A percentile compares a stretch with the other conserved stretches of the same genome.
Conservation (phyloP, 148 eudicot species). For the Fagopyrum esculentum region DNA sequence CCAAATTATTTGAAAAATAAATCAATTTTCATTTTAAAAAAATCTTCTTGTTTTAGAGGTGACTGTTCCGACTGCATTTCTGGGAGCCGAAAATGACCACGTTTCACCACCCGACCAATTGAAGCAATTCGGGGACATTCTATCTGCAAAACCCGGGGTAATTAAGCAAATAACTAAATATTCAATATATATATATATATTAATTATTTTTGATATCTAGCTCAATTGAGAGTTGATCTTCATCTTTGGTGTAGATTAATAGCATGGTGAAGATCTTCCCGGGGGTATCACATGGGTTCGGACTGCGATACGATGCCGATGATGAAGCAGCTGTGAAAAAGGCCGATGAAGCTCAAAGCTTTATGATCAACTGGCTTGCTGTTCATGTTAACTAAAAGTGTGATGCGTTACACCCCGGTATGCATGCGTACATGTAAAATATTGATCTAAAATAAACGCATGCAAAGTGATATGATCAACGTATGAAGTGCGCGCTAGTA, state of each 20-base stretch:
- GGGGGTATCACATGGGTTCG: slow-evolving; percentile 37
- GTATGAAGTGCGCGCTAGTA: neutral
- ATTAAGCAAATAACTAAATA: neutral
- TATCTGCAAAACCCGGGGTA: slow-evolving; percentile 41
- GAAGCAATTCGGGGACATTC: slow-evolving; percentile 32
- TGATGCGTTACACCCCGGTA: neutral
- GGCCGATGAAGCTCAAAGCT: slow-evolving; percentile 41
- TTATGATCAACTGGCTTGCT: slow-evolving; percentile 39
- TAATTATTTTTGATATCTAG: too few species aligned
- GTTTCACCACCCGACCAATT: slow-evolving; percentile 31
- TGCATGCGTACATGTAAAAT: neutral
- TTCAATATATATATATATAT: too few species aligned
- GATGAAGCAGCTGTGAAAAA: slow-evolving; percentile 30
- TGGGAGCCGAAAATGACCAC: slow-evolving; percentile 45
- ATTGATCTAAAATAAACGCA: neutral
- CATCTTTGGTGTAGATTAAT: slow-evolving; percentile 19
- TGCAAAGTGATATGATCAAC: neutral
- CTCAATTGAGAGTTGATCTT: too few species aligned
- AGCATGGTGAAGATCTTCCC: slow-evolving; percentile 35
- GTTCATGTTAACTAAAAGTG: slow-evolving; percentile 14
- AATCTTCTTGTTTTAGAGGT: slow-evolving; percentile 24
- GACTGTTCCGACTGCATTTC: slow-evolving; percentile 33
- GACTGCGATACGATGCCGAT: slow-evolving; percentile 27
- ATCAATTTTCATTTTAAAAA: too few species aligned
- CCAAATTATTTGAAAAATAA: too few species aligned